A percentile compares a stretch with the other conserved stretches of the same genome.
These are phyloP conservation scores for Plasmodium gallinaceum DNA, from an alignment of 169 alveolate genomes.

Conservation along the genomic window DNA sequence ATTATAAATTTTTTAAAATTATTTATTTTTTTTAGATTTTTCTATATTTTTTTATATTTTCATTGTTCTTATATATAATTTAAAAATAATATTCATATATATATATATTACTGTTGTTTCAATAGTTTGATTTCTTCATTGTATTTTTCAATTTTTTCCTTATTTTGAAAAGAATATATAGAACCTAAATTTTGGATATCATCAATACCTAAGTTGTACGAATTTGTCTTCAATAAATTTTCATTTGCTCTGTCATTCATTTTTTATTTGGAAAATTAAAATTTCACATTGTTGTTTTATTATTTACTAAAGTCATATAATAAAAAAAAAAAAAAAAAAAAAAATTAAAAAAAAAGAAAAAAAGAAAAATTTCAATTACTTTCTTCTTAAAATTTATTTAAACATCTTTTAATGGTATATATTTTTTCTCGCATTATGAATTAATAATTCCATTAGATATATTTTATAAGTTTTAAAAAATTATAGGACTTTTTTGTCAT, in stretches of 20 bases:
- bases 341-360: conserved; percentile 1
- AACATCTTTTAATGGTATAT: not conserved
- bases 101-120: conserved; percentile 53
- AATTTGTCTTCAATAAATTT: conserved; percentile 21
- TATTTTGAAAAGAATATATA: conserved; percentile 20
- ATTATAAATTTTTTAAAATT: not conserved
- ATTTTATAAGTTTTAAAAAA: too few relatives aligned
- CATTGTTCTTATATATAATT: not conserved
- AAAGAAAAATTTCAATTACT: not conserved
- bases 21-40: too few relatives aligned
- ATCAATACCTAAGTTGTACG: conserved; percentile 47
- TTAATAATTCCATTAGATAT: too few relatives aligned
- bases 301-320: not conserved
- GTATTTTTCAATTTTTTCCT: conserved; percentile 22
- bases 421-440: too few relatives aligned
- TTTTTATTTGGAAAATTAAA: conserved; percentile 8
- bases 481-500: too few relatives aligned
- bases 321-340: conserved; percentile 1
- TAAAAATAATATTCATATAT: not conserved
- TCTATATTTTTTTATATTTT: not conserved
- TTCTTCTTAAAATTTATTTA: too few relatives aligned
- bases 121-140: conserved; percentile 54
- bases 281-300: not conserved
- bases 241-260: conserved; percentile 38
- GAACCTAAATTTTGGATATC: conserved; percentile 72